Evolutionary conservation across 108 stramenopile genomes (phyloP), one percentile per base, ranked within the genome.

Genomic region (Licmophora abbreviata): DNA sequence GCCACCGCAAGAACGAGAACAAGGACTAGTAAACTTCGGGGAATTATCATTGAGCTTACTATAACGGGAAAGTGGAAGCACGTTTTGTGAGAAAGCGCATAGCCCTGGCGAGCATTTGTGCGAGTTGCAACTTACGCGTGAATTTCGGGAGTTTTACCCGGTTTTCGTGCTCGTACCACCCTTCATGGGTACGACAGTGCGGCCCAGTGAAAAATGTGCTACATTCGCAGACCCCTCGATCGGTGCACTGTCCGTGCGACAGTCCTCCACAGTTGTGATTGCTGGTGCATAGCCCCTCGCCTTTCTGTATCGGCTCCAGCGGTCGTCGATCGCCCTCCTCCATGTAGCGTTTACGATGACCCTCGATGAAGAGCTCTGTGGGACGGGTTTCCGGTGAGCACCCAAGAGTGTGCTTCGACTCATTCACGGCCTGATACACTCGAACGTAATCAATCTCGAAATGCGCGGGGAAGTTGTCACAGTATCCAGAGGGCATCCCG

Each of bases 361-460:
- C 94, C 56, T 81, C 55, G 52, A 95, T 95, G 54, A 75, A 95
- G 24, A 68, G 60, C 18, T 58, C 81, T 2, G 94, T 88, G 10
- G 94, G 94, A 41, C 79, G 60, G 6, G 54, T 59, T 33, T 71
- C 66, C n/a, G 87, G 77, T 17, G 89, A 87, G 52, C 94, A 95
- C 0, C 92, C 92, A 0, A 89, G 49, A 22, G 51, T 56, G 48
- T 89, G 90, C 42, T 72, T 78, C 5, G 73, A 51, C 37, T 92
- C 85, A 46, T 83, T 75, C 30, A 57, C 55, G 0, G 83, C 82
- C 61, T 95, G 92, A 40, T 80, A 95, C 11, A 85, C 90, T 43
- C 92, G 69, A 5, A 95, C 85, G 54, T 91, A 82, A 27, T 85
- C 83, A 48, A 95, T 89, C 44, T 87, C 83, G 51, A 92, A 93